These are phyloP conservation scores for Botryotinia globosa DNA, from an alignment of 2,329 filamentous ascomycete species.

Conservation along the genomic window DNA sequence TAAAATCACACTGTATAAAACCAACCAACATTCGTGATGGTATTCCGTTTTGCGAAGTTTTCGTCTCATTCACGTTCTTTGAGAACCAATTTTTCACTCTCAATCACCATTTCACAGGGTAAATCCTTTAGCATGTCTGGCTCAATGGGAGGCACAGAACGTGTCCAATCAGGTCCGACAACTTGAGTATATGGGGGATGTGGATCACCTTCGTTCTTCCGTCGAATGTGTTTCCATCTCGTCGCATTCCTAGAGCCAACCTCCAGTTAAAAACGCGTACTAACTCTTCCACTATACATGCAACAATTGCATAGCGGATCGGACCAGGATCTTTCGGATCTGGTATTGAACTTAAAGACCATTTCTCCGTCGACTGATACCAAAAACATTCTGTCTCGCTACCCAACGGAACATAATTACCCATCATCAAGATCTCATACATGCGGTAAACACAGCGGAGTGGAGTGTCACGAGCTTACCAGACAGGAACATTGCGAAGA, in stretches of 20 bases:
- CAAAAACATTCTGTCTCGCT: constrained; percentile 2
- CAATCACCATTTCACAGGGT: background rate
- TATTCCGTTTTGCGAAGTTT: background rate
- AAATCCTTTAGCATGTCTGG: background rate
- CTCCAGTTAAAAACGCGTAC: constrained; percentile 9
- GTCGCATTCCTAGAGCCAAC: background rate
- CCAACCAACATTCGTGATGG: background rate
- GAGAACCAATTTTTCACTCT: background rate
- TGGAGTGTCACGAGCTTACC: background rate
- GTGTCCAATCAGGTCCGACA: background rate
- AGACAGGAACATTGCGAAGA: background rate
- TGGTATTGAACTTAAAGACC: background rate
- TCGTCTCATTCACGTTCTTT: background rate
- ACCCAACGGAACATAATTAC: background rate
- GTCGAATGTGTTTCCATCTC: background rate
- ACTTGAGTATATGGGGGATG: background rate
- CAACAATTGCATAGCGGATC: background rate
- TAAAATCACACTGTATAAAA: background rate
- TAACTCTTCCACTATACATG: constrained; percentile 1
- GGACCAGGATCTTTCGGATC: background rate
- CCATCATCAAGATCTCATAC: background rate
- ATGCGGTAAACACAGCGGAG: constrained; percentile 1
- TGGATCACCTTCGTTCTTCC: background rate
- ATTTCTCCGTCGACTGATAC: background rate
- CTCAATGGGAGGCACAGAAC: background rate